Evolutionary conservation across 768 basidiomycete species (phyloP).

Genomic region (Auricularia sp.): DNA sequence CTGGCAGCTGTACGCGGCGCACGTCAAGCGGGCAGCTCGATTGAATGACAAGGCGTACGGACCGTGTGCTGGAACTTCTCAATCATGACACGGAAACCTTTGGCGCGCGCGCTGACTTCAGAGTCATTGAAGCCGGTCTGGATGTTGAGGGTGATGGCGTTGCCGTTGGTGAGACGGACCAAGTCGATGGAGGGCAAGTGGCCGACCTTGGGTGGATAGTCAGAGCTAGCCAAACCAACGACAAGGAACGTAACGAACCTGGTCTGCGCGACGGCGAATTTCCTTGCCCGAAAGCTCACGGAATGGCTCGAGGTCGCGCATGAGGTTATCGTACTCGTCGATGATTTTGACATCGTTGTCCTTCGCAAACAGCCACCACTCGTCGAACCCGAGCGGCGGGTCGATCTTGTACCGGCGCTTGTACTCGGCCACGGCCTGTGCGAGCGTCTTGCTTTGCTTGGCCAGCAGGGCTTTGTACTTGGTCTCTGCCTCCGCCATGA

Average conservation of each 20-base stretch:
- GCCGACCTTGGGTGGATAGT: slow-evolving; percentile 41
- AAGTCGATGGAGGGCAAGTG: slow-evolving; percentile 76
- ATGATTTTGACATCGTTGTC: slow-evolving; percentile 65
- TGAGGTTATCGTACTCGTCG: slow-evolving; percentile 83
- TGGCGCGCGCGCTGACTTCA: slow-evolving; percentile 68
- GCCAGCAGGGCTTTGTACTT: slow-evolving; percentile 55
- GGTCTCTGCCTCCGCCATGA: slow-evolving; percentile 78
- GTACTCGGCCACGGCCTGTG: slow-evolving; percentile 75
- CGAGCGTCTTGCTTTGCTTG: slow-evolving; percentile 70
- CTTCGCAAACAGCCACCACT: slow-evolving; percentile 77
- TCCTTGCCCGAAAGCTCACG: slow-evolving; percentile 66
- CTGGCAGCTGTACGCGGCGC: slow-evolving; percentile 50
- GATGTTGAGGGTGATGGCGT: slow-evolving; percentile 47
- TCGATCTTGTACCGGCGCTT: slow-evolving; percentile 59
- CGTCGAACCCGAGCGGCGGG: slow-evolving; percentile 86
- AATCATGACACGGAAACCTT: slow-evolving; percentile 68
- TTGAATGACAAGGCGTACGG: slow-evolving; percentile 11
- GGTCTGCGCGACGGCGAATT: slow-evolving; percentile 47
- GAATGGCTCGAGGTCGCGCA: slow-evolving; percentile 75
- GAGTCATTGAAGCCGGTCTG: slow-evolving; percentile 45
- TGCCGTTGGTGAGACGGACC: slow-evolving; percentile 65
- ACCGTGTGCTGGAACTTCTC: slow-evolving; percentile 58
- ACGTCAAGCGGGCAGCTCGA: neutral
- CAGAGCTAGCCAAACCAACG: neutral
- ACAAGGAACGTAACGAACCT: slow-evolving; percentile 32